A percentile compares a stretch with the other conserved stretches of the same genome.
phyloP scores from a whole-genome alignment of 2,329 filamentous ascomycete species.

The Epichloe baconii region DNA sequence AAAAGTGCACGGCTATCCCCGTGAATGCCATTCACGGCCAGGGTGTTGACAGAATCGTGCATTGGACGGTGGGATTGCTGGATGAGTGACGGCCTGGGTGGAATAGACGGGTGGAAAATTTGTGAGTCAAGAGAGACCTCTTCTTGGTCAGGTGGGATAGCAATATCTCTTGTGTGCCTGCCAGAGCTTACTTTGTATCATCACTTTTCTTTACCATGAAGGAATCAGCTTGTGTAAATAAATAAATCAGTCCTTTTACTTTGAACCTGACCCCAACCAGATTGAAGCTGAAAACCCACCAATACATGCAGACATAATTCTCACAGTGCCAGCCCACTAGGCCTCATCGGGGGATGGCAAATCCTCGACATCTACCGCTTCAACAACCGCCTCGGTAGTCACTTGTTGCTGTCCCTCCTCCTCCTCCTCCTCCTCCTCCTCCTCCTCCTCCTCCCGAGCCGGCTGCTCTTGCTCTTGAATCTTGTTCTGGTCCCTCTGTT shows the following conservation, averaged over 20 bases:
- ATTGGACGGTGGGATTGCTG: constrained; percentile 58
- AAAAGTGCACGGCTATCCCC: constrained; percentile 59
- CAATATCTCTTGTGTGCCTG: too few species aligned
- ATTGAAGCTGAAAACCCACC: background rate
- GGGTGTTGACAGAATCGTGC: constrained; percentile 62
- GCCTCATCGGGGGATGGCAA: constrained; percentile 20
- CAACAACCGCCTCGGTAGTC: constrained; percentile 13
- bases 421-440: too few species aligned
- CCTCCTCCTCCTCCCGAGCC: background rate
- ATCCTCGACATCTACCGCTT: constrained; percentile 21
- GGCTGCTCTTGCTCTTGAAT: background rate
- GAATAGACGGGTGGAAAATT: too few species aligned
- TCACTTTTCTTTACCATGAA: too few species aligned
- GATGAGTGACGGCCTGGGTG: constrained; percentile 24
- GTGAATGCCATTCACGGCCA: constrained; percentile 83
- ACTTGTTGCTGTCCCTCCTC: constrained; percentile 18
- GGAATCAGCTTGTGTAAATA: too few species aligned
- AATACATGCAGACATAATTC: background rate
- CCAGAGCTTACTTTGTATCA: too few species aligned
- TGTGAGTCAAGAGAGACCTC: too few species aligned
- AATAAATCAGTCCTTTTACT: too few species aligned
- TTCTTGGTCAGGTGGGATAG: too few species aligned
- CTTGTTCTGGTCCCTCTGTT: constrained; percentile 25
- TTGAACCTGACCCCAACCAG: too few species aligned
- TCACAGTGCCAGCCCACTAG: background rate